These are phyloP conservation scores for Globisporangium polare DNA, from an alignment of 352 stramenopile genomes.

Conservation along the genomic window DNA sequence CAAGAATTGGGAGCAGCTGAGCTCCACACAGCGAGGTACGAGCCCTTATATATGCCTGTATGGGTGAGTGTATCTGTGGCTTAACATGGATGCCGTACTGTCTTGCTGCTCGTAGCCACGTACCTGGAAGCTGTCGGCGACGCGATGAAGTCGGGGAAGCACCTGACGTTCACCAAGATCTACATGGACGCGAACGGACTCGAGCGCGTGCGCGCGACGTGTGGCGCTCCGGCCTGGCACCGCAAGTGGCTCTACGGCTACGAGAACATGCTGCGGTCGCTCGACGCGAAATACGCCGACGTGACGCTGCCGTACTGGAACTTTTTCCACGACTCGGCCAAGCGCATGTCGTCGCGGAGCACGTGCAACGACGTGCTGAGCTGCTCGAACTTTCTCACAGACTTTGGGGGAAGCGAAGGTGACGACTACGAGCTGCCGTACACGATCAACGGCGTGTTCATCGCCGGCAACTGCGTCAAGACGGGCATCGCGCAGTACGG, in stretches of 20 bases:
- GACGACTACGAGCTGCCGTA: constrained; percentile 20
- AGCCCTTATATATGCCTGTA: background rate
- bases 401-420: constrained; percentile 49
- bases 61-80: background rate
- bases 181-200: constrained; percentile 44
- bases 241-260: constrained; percentile 65
- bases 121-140: constrained; percentile 49
- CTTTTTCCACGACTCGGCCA: constrained; percentile 52
- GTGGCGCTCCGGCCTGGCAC: constrained; percentile 56
- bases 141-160: constrained; percentile 45
- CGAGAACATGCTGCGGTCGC: constrained; percentile 63
- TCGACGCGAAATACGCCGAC: constrained; percentile 34
- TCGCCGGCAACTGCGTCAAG: constrained; percentile 55
- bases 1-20: constrained; percentile 20
- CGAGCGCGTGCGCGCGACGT: constrained; percentile 36
- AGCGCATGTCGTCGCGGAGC: constrained; percentile 37
- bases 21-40: constrained; percentile 9
- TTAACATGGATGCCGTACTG: background rate
- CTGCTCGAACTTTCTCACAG: constrained; percentile 47
- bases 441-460: constrained; percentile 27
- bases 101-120: constrained; percentile 16
- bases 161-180: constrained; percentile 52
- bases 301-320: constrained; percentile 70
- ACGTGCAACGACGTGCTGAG: constrained; percentile 32
- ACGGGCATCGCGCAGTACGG: constrained; percentile 37